Percentiles rank a stretch among this genome's conserved stretches.
phyloP scores from a whole-genome alignment of 192 early-diverging fungal genomes.

The Rhizoclosmatium sp. region DNA sequence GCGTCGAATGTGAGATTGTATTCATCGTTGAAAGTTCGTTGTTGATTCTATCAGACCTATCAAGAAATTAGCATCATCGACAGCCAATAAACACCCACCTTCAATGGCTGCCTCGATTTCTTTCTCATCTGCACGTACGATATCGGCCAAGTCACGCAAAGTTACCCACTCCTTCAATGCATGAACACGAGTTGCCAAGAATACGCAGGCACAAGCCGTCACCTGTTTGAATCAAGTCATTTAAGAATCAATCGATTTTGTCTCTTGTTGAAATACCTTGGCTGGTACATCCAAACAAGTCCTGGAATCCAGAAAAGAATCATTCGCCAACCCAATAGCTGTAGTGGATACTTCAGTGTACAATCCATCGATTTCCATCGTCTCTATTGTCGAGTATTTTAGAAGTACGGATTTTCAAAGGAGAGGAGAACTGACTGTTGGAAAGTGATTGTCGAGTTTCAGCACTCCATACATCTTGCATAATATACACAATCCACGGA shows the following conservation, averaged over 20 bases:
- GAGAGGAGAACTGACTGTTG: background rate
- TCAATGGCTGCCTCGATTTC: no score
- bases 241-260: background rate
- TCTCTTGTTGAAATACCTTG: background rate
- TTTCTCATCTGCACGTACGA: no score
- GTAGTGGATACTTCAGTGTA: background rate
- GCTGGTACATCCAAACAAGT: background rate
- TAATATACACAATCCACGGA: constrained; percentile 7
- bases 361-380: background rate
- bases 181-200: background rate
- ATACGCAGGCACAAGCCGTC: background rate
- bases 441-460: background rate
- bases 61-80: no score
- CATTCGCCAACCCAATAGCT: constrained; percentile 7
- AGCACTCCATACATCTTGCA: constrained; percentile 18
- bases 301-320: background rate
- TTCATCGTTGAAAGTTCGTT: background rate
- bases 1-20: background rate
- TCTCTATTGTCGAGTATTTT: no score
- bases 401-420: no score
- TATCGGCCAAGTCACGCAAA: background rate
- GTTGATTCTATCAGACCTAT: background rate
- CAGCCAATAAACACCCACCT: no score
- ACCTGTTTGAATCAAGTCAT: background rate
- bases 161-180: background rate